Percentiles rank a stretch among this genome's conserved stretches.
Conservation (phyloP, 2,329 filamentous ascomycete genomes). For the Epichloe sylvatica region DNA sequence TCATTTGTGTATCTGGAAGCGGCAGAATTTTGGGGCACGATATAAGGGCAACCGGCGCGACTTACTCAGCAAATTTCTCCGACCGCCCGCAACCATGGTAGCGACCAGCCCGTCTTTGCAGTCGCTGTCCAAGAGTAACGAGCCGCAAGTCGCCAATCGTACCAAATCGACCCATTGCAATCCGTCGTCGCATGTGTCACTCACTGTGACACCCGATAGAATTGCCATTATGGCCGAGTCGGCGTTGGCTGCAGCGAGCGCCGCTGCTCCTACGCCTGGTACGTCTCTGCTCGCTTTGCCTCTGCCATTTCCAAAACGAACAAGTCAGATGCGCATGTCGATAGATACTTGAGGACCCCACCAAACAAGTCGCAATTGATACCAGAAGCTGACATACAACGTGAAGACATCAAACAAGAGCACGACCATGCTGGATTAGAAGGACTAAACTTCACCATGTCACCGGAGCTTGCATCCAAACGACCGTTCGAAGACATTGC, state of each 20-base stretch:
- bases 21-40: conserved; percentile 25
- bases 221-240: conserved; percentile 28
- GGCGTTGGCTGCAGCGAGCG: conserved; percentile 22
- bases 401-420: conserved; percentile 26
- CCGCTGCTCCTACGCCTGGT: conserved; percentile 23
- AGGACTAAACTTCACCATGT: conserved; percentile 21
- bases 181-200: conserved; percentile 10
- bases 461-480: conserved; percentile 24
- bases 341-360: neutral
- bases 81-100: conserved; percentile 18
- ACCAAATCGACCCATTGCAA: neutral
- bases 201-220: conserved; percentile 14
- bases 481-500: conserved; percentile 21
- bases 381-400: neutral
- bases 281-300: conserved; percentile 10
- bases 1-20: conserved; percentile 25
- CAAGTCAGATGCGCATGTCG: neutral
- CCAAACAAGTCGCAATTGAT: too few relatives aligned
- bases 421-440: conserved; percentile 17
- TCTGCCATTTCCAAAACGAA: neutral
- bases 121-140: conserved; percentile 4
- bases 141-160: neutral
- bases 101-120: conserved; percentile 8
- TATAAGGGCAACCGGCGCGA: conserved; percentile 24
- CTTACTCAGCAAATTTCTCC: conserved; percentile 31